A percentile compares a stretch with the other conserved stretches of the same genome.
Conservation (phyloP, 345 rosid genomes). For the Citrus mangshanensis region DNA sequence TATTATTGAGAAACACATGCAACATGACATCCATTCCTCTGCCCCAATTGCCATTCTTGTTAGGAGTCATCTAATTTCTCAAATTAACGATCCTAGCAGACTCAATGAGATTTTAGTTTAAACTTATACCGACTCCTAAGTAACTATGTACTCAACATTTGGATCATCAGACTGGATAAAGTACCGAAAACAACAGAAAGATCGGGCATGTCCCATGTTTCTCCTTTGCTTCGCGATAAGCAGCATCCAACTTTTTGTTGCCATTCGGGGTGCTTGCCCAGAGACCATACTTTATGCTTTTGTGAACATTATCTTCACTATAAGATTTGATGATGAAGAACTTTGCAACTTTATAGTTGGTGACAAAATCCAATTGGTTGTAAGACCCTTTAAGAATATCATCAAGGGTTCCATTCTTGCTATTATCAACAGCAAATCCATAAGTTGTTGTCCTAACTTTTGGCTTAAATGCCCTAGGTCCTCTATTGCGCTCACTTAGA, state of each 20-base stretch:
- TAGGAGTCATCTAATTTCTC: background rate
- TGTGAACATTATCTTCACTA: slow-evolving; percentile 89
- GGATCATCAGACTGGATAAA: background rate
- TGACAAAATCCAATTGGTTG: slow-evolving; percentile 42
- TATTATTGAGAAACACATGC: background rate
- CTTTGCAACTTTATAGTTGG: slow-evolving; percentile 55
- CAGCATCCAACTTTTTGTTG: slow-evolving; percentile 81
- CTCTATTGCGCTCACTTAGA: slow-evolving; percentile 52
- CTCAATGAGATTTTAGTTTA: background rate
- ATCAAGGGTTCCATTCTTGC: slow-evolving; percentile 24
- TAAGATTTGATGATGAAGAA: slow-evolving; percentile 87
- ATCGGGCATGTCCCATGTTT: slow-evolving; percentile 51
- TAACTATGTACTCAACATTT: slow-evolving; percentile 6
- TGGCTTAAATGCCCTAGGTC: slow-evolving; percentile 55
- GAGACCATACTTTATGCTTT: slow-evolving; percentile 81
- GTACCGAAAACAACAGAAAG: slow-evolving; percentile 82
- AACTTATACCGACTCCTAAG: background rate
- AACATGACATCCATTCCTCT: background rate
- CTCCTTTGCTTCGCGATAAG: slow-evolving; percentile 66
- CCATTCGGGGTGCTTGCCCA: slow-evolving; percentile 91
- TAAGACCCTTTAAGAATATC: slow-evolving; percentile 25
- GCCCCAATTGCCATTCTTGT: background rate
- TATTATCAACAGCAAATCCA: slow-evolving; percentile 16
- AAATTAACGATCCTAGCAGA: background rate
- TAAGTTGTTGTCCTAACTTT: slow-evolving; percentile 26